A percentile compares a stretch with the other conserved stretches of the same genome.
Conservation (phyloP, 345 rosid genomes). For the Brassica cretica region DNA sequence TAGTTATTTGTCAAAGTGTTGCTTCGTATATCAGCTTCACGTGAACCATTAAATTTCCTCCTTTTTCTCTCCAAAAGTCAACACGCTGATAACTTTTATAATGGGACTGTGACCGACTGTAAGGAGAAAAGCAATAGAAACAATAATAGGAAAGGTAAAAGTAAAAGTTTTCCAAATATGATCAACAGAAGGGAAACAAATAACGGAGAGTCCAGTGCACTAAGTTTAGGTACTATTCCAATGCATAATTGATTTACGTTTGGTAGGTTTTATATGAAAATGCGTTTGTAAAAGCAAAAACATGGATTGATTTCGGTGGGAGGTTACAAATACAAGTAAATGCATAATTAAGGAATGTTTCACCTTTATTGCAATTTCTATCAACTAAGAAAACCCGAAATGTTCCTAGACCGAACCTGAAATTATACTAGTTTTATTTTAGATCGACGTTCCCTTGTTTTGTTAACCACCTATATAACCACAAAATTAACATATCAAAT, state of each 20-base stretch:
- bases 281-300: slow-evolving; percentile 9
- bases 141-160: not conserved
- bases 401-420: not conserved
- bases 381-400: not conserved
- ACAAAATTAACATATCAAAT: too few species aligned
- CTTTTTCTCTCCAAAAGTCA: slow-evolving; percentile 10
- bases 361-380: not conserved
- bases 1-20: slow-evolving; percentile 39
- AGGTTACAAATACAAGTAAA: slow-evolving; percentile 14
- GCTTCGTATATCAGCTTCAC: slow-evolving; percentile 35
- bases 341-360: slow-evolving; percentile 1
- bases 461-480: too few species aligned
- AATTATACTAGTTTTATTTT: not conserved
- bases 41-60: slow-evolving; percentile 31
- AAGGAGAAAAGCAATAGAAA: not conserved
- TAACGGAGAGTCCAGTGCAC: not conserved
- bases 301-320: slow-evolving; percentile 16
- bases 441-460: too few species aligned
- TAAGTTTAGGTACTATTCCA: not conserved
- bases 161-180: slow-evolving; percentile 18
- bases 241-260: not conserved
- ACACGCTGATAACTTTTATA: slow-evolving; percentile 30
- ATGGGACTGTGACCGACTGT: not conserved
- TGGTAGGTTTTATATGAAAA: not conserved
- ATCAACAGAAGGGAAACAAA: not conserved